Base-by-base conservation (phyloP, 202 grass and related monocot genomes). In the Schoenoplectus triqueter region DNA sequence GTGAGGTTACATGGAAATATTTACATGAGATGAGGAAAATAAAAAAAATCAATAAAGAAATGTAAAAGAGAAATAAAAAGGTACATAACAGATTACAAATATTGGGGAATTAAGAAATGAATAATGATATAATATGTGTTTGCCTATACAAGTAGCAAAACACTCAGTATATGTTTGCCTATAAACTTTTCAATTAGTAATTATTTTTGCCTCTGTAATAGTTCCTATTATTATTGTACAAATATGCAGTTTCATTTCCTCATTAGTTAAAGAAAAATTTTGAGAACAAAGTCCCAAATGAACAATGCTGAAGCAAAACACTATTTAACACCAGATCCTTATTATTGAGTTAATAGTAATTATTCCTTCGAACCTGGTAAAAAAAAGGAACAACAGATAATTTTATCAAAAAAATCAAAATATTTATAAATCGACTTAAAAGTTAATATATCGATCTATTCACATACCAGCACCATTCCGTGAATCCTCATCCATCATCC, bases 401-500 rank as follows among this genome's bases (percentile, higher is more conserved):
- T 3, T 13, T 69, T 42, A 31, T 31, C 31, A 31, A 18, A 18
- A 17, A 18, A 62, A 62, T 18, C 15, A 62, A 61, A 61, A 17
- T 6, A 61, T 1, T 17, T 62, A 62, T 62, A 62, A 5, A 62
- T 67, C 51, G 3, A 67, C 17, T 68, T 3, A 68, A 62, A 82
- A 31, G 31, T 31, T 51, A 31, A 31, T 31, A 66, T 39, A 82
- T 31, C 31, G 31, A 82, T 3, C 47, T 82, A 11, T 18, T 39
- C 13, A 85, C 88, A 50, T 92, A 96, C 94, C 94, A 60, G 82
- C 69, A 64, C 80, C 15, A 56, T 59, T 84, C 56, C 80, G 72
- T 46, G 50, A 67, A 76, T 96, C 87, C 20, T 88, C 81, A 65
- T 90, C 91, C 86, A 97, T 90, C 70, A 93, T 92, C 85, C 95